Conservation (phyloP, 225 moss, liverwort and hornwort species). For the Takakia lepidozioides region DNA sequence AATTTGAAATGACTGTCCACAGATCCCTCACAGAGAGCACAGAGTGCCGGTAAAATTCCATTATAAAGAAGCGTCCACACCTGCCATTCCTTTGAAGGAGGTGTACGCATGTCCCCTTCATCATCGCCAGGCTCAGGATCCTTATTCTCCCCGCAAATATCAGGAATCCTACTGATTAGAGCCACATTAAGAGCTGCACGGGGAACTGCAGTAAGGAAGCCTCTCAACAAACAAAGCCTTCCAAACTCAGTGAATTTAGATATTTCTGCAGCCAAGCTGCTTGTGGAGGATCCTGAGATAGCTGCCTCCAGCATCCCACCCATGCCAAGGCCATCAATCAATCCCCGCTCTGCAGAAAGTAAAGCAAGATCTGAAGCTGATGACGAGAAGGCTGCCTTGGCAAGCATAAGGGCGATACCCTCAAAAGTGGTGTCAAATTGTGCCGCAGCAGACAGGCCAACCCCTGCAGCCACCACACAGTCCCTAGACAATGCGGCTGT, state of each 20-base stretch:
- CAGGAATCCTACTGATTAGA: slow-evolving; percentile 23
- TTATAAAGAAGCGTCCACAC: slow-evolving; percentile 86
- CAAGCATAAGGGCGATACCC: slow-evolving; percentile 58
- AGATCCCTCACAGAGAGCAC: slow-evolving; percentile 75
- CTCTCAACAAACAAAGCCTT: slow-evolving; percentile 79
- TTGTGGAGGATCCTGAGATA: slow-evolving; percentile 21
- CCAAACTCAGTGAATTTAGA: slow-evolving; percentile 79
- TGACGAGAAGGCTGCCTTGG: slow-evolving; percentile 45
- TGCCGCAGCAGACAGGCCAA: slow-evolving; percentile 78
- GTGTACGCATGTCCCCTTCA: not conserved
- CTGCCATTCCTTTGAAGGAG: slow-evolving; percentile 16
- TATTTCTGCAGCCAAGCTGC: slow-evolving; percentile 50
- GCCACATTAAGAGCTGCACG: slow-evolving; percentile 56
- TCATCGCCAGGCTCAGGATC: not conserved
- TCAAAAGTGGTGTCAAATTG: slow-evolving; percentile 52
- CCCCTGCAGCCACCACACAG: slow-evolving; percentile 93
- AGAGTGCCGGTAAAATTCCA: slow-evolving; percentile 87
- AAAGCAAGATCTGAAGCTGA: slow-evolving; percentile 16
- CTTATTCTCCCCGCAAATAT: not conserved
- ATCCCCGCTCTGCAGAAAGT: slow-evolving; percentile 30
- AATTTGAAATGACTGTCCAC: slow-evolving; percentile 99
- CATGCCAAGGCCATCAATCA: slow-evolving; percentile 17
- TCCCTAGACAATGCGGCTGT: slow-evolving; percentile 78
- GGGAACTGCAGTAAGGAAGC: slow-evolving; percentile 76
- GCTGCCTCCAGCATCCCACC: slow-evolving; percentile 58